A percentile compares a stretch with the other conserved stretches of the same genome.
phyloP scores from a whole-genome alignment of 176 grass and related monocot species.

The Puya raimondii region DNA sequence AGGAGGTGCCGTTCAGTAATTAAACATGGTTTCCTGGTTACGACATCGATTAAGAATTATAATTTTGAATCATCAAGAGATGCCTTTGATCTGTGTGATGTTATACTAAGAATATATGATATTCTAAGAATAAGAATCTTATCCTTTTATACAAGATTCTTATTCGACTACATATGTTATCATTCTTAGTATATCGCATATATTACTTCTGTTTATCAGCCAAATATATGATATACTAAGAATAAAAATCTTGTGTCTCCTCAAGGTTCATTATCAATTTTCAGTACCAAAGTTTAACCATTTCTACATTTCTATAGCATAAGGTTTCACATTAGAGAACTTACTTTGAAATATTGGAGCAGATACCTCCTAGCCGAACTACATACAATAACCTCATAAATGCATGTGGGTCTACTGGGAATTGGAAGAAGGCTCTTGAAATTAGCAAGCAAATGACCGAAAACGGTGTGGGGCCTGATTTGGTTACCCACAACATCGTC shows the following conservation, averaged over 20 bases:
- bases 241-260: neutral
- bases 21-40: too few species aligned
- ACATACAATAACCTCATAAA: slow-evolving; percentile 97
- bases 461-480: slow-evolving; percentile 95
- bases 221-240: neutral
- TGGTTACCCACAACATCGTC: slow-evolving; percentile 92
- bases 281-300: neutral
- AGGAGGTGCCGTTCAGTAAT: too few species aligned
- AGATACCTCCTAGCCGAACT: slow-evolving; percentile 75
- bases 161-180: too few species aligned
- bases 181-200: too few species aligned
- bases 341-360: slow-evolving; percentile 16
- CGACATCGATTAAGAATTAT: too few species aligned
- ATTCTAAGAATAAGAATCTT: too few species aligned
- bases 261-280: neutral
- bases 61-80: too few species aligned
- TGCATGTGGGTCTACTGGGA: slow-evolving; percentile 74
- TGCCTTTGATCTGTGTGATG: too few species aligned
- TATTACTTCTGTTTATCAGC: neutral
- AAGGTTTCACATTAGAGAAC: slow-evolving; percentile 2
- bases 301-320: neutral
- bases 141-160: too few species aligned
- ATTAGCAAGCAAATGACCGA: slow-evolving; percentile 89
- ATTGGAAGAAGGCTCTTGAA: slow-evolving; percentile 92
- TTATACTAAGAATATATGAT: too few species aligned